Evolutionary conservation across 2,329 filamentous ascomycete genomes (phyloP).

Genomic region (Drechslera avenae): DNA sequence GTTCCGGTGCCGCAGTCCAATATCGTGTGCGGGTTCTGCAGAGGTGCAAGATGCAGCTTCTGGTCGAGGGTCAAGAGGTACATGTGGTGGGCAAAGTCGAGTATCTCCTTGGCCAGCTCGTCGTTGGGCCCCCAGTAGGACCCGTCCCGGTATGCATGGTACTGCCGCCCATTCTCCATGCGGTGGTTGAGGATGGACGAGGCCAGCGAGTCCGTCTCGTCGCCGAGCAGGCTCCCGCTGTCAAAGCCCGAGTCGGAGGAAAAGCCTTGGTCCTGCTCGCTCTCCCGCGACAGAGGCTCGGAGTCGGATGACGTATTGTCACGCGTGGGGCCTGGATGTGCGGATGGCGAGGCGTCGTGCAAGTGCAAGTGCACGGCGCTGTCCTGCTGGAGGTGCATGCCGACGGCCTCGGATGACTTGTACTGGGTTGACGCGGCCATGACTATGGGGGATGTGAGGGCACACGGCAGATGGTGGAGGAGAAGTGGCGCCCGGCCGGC

Average conservation of each 20-base stretch:
- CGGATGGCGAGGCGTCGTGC: slow-evolving; percentile 15
- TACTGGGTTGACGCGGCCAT: slow-evolving; percentile 19
- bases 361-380: slow-evolving; percentile 29
- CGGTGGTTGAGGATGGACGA: slow-evolving; percentile 44
- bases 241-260: slow-evolving; percentile 46
- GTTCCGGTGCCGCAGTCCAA: slow-evolving; percentile 47
- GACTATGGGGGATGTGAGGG: neutral
- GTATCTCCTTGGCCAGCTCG: slow-evolving; percentile 50
- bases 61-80: slow-evolving; percentile 44
- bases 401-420: slow-evolving; percentile 19
- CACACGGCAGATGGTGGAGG: neutral
- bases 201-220: slow-evolving; percentile 44
- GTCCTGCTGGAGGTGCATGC: slow-evolving; percentile 29
- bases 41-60: slow-evolving; percentile 42
- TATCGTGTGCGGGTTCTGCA: slow-evolving; percentile 36
- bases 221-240: slow-evolving; percentile 42
- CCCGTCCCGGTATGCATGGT: slow-evolving; percentile 46
- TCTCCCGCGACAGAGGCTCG: neutral
- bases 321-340: neutral
- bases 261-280: slow-evolving; percentile 18
- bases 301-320: neutral
- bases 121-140: slow-evolving; percentile 52
- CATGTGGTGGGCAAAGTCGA: slow-evolving; percentile 53
- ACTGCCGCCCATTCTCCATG: slow-evolving; percentile 47
- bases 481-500: neutral